These are phyloP conservation scores for Zostera marina DNA, from an alignment of 116 monocot species.

Conservation along the genomic window DNA sequence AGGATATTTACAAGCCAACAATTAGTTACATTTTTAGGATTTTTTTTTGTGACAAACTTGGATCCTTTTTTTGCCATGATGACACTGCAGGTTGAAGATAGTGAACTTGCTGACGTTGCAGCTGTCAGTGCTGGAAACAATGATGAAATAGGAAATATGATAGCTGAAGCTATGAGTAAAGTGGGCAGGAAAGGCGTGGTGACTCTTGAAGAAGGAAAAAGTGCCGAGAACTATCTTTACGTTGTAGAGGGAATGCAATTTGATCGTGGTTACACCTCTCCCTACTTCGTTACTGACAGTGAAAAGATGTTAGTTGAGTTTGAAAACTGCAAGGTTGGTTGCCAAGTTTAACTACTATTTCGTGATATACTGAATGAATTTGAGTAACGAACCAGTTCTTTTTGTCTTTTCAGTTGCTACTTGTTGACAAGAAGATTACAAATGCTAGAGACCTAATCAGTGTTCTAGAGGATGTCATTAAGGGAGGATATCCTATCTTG, in stretches of 20 bases:
- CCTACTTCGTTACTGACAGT: constrained; percentile 81
- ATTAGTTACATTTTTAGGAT: no score
- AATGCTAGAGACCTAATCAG: constrained; percentile 86
- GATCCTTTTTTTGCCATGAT: neutral
- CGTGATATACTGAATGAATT: neutral
- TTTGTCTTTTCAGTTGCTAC: constrained; percentile 39
- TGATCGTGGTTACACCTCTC: constrained; percentile 90
- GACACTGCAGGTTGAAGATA: constrained; percentile 80
- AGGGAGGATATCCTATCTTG: constrained; percentile 82
- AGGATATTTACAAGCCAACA: no score
- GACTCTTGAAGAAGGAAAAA: constrained; percentile 84
- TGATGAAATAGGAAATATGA: constrained; percentile 74
- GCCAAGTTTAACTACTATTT: neutral
- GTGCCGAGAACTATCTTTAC: constrained; percentile 65
- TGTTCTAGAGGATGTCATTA: constrained; percentile 83
- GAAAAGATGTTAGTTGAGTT: constrained; percentile 83
- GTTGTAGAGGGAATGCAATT: constrained; percentile 92
- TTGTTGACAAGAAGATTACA: constrained; percentile 96
- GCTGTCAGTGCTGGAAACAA: constrained; percentile 80
- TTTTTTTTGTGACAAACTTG: no score
- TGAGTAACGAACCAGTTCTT: neutral
- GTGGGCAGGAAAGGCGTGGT: constrained; percentile 81
- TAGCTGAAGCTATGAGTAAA: constrained; percentile 87
- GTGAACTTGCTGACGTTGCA: constrained; percentile 81
- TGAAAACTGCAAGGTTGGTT: constrained; percentile 82